Evolutionary conservation across 805 yeast species (phyloP).

Genomic region (Isabelozyma heimii): DNA sequence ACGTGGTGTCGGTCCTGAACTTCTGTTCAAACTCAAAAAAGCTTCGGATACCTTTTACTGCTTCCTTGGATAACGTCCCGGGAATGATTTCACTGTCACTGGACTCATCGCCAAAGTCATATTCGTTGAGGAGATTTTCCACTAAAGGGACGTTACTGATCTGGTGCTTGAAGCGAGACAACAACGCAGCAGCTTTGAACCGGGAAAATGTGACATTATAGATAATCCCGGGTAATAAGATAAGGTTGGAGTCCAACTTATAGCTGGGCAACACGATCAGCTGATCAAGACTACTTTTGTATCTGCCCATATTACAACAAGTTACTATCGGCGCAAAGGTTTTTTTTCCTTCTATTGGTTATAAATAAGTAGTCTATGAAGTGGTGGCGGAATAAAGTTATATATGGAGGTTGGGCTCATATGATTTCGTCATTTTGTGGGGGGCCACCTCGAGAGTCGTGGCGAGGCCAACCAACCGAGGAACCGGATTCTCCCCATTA

Average conservation of each 20-base stretch:
- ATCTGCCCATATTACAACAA: not conserved
- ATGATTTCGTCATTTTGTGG: slow-evolving; percentile 1
- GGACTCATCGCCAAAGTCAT: slow-evolving; percentile 23
- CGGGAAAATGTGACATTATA: slow-evolving; percentile 55
- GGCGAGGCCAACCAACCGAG: not conserved
- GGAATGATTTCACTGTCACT: slow-evolving; percentile 8
- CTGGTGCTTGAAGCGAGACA: slow-evolving; percentile 38
- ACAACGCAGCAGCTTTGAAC: slow-evolving; percentile 45
- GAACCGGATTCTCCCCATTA: not conserved
- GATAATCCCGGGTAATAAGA: slow-evolving; percentile 60
- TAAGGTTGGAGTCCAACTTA: slow-evolving; percentile 40
- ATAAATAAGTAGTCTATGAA: not conserved
- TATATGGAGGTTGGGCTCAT: not conserved
- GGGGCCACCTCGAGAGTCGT: not conserved
- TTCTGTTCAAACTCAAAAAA: slow-evolving; percentile 15
- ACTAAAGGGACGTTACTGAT: slow-evolving; percentile 24
- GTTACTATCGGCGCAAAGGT: too few relatives aligned
- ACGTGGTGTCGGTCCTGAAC: slow-evolving; percentile 1
- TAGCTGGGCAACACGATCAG: slow-evolving; percentile 36
- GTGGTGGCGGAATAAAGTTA: not conserved
- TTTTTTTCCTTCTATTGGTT: too few relatives aligned
- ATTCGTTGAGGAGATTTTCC: slow-evolving; percentile 31
- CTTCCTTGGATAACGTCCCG: slow-evolving; percentile 25
- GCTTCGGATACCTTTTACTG: slow-evolving; percentile 26
- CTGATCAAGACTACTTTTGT: not conserved